Base-by-base conservation (phyloP, 2,329 filamentous ascomycete species). In the Fusarium veterinarium region DNA sequence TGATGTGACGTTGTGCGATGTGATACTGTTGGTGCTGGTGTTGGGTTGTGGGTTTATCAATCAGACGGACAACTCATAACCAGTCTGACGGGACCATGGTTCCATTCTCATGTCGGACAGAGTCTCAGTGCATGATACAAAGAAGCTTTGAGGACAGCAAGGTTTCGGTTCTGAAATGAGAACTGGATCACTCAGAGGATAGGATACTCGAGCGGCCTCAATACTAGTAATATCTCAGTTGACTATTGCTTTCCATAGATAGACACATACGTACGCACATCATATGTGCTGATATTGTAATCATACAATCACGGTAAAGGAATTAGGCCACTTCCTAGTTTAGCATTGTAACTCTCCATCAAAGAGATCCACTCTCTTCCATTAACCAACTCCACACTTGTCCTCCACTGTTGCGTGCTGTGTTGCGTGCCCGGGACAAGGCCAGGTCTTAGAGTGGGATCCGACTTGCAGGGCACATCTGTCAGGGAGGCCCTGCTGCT, bases 381-480 rank as follows among this genome's bases (percentile, higher is more conserved):
- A 53, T 53, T 31, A 35, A 38, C 28, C 30, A 57, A 69, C 49
- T 69, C 64, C 35, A 44, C 57, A 64, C 53, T 41, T 12, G 49
- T 57, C 63, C 57, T 68, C 64, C 57, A 42, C 66, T 69, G 66
- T 69, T 69, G 66, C 64, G 66, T 69, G 64, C 66, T 69, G 66
- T 25, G 64, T 69, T 69, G 66, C 66, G 64, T 69, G 66, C 66
- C 65, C 56, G 45, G 57, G 48, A 61, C 41, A 48, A 48, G 56
- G 41, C 49, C 42, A 63, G 57, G 42, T 28, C 63, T 17, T 35
- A 40, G 44, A 31, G 28, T 44, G 52, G 51, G 41, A 45, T 48
- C 66, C 41, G n/a, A 64, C 58, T 60, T 68, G 38, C 55, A 70
- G 55, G 62, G 56, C 37, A 48, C 31, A 28, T 44, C 57, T 62